Base-by-base conservation (phyloP, 2,329 filamentous ascomycete genomes). In the Xylaria hypoxylon region DNA sequence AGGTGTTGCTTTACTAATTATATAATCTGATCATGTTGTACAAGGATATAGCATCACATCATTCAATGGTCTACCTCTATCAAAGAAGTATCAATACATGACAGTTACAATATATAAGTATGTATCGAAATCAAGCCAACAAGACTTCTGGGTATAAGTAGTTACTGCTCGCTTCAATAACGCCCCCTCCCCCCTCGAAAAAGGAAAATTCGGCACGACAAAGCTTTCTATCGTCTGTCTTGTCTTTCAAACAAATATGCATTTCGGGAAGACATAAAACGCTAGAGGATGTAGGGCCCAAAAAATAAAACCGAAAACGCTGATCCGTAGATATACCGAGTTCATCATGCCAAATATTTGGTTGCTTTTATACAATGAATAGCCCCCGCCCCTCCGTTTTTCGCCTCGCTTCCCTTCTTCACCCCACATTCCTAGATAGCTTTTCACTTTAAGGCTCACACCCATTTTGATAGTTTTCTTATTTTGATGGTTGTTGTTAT, bases 301-400 rank as follows among this genome's bases (percentile, higher is more conserved):
- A 22, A 10, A 56, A 50, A 47, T 7, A 10, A 47, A 24, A 24
- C 6, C n/a, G 47, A 45, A 35, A 51, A 48, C 52, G 42, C 38
- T 59, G 31, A 62, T 56, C 58, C 62, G 35, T 66, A 60, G 50
- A 59, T 26, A 65, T 50, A 47, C 28, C 33, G 22, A 56, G 31
- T 62, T 65, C 59, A 57, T 65, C 59, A 57, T 58, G 52, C 48
- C 62, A 65, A 22, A 57, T 58, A 40, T 60, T 33, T 31, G 40
- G 48, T 60, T 59, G 42, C 51, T 60, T 68, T 68, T 67, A 63
- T 67, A 66, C 63, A 68, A 64, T 58, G 35, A 60, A 57, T 38
- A 53, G 45, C 28, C 50, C 50, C 40, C 28, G 19, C 4, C 31
- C 24, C 17, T 17, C 62, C 31, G 28, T 44, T 45, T 63, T 63